phyloP scores from a whole-genome alignment of 2,329 filamentous ascomycete species.

The Fusarium chlamydosporum region DNA sequence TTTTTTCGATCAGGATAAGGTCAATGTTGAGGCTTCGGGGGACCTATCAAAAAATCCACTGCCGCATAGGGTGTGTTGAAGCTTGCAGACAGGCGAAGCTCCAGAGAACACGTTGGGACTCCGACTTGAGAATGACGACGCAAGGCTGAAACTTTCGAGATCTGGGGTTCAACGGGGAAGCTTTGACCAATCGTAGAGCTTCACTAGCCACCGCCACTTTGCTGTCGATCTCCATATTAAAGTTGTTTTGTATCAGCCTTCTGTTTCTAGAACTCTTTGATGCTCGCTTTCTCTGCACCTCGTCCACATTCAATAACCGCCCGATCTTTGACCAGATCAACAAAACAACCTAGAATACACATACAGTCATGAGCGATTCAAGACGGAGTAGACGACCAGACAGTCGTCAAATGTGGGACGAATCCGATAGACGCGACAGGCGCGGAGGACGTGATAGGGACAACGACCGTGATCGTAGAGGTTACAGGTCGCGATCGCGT shows the following conservation, averaged over 20 bases:
- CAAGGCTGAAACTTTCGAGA: conserved; percentile 47
- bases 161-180: conserved; percentile 27
- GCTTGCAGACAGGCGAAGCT: conserved; percentile 17
- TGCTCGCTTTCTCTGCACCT: conserved; percentile 5
- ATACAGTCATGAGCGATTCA: conserved; percentile 53
- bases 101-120: conserved; percentile 47
- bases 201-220: conserved; percentile 46
- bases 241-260: conserved; percentile 41
- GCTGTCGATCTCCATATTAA: conserved; percentile 14
- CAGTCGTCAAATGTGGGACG: conserved; percentile 74
- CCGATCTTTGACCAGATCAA: neutral
- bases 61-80: conserved; percentile 26
- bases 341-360: neutral
- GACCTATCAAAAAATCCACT: conserved; percentile 8
- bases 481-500: conserved; percentile 55
- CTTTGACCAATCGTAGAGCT: conserved; percentile 45
- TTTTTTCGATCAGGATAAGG: neutral
- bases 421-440: conserved; percentile 60
- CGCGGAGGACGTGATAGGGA: conserved; percentile 51
- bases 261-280: conserved; percentile 27
- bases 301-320: conserved; percentile 8
- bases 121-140: conserved; percentile 38
- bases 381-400: conserved; percentile 60
- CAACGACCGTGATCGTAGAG: conserved; percentile 53
- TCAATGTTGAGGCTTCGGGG: neutral